Base-by-base conservation (phyloP, 352 stramenopile species). In the Phytopythium litorale region DNA sequence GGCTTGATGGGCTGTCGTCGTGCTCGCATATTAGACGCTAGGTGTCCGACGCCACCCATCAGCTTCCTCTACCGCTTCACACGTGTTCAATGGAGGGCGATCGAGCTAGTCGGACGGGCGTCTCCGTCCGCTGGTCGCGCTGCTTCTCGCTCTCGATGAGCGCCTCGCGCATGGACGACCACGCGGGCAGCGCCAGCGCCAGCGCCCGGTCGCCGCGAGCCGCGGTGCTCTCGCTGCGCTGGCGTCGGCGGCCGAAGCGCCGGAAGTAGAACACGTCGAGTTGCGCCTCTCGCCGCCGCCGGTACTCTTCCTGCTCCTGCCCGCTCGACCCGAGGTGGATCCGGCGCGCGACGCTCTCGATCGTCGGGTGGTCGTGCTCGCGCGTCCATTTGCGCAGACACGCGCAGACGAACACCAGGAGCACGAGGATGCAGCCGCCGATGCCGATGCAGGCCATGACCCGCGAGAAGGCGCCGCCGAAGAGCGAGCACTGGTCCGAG, bases 61-160 rank as follows among this genome's bases (percentile, higher is more conserved):
- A 4, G 28, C 28, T 32, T 32, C 28, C 2, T 45, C 40, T 3
- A 21, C 5, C 3, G 16, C 16, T 45, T 40, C 42, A 49, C 42
- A 28, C 42, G 23, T 23, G 42, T 11, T 49, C 32, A 35, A 48
- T 48, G 4, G n/a, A 58, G 16, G 33, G 33, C 3, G 52, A 37
- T 7, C 53, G 21, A 5, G 53, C 13, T 16, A 60, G 54, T 19
- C 35, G 21, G 15, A n/a, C 3, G 5, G 46, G 46, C 23, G 21
- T 7, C 23, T 32, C 46, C 12, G 23, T 40, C 37, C n/a, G 25
- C 23, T 32, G 46, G n/a, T 32, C 23, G 2, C 37, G 21, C 4
- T 15, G 61, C 7, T 69, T 63, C 43, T 76, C 69, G 15, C 58
- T 73, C 49, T 73, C 66, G 48, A 76, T 73, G 21, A 76, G 60